phyloP scores from a whole-genome alignment of 257 asterid species.

The Lantana camara region DNA sequence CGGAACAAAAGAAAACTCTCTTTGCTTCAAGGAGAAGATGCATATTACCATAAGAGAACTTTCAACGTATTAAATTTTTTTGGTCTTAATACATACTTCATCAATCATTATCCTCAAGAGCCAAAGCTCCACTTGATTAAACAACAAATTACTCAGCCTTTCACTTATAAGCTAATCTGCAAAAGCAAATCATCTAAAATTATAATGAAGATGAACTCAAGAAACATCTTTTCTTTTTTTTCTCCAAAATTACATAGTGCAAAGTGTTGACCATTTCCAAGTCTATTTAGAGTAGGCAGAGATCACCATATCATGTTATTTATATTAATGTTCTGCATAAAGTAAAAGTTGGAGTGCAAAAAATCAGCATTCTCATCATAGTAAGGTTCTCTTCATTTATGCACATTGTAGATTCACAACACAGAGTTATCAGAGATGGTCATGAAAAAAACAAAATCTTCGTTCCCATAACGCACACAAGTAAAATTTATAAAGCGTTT shows the following conservation, averaged over 20 bases:
- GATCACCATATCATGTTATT: no score
- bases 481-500: background rate
- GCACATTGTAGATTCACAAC: no score
- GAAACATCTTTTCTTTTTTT: no score
- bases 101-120: background rate
- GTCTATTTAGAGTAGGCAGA: no score
- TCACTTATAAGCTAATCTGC: background rate
- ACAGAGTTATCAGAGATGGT: no score
- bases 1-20: constrained; percentile 1
- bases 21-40: background rate
- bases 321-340: no score
- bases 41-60: background rate
- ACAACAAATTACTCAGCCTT: background rate
- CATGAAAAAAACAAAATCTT: no score
- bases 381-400: background rate
- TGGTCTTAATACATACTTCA: background rate
- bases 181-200: background rate
- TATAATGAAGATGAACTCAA: background rate
- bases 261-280: no score
- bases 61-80: background rate
- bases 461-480: background rate
- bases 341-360: no score
- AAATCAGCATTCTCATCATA: background rate
- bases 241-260: no score
- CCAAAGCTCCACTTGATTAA: background rate